Conservation (phyloP, 139 green algal species). For the Chlamydomonas incerta region DNA sequence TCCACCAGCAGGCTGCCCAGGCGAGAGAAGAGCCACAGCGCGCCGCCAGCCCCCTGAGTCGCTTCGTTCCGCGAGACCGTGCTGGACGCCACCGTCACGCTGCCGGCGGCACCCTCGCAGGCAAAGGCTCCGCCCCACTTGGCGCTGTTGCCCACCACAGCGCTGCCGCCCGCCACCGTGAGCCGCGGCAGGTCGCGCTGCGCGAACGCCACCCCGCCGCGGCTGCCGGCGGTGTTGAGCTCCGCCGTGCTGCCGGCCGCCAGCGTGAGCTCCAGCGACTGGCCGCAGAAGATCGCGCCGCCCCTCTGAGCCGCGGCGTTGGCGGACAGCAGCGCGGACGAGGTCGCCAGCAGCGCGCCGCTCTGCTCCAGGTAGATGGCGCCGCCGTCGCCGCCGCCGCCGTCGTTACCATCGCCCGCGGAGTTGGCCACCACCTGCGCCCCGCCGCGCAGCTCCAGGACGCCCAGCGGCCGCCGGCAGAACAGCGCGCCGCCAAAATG, state of each 20-base stretch:
- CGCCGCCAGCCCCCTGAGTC: background rate
- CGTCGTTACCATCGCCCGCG: no score
- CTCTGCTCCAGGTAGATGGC: no score
- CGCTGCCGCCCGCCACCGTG: background rate
- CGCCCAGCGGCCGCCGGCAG: no score
- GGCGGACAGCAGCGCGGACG: no score
- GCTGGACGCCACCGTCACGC: background rate
- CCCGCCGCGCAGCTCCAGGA: no score
- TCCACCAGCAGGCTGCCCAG: background rate
- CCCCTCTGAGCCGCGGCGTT: no score
- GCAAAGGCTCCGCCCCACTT: background rate
- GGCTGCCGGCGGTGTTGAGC: background rate
- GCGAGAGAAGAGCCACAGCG: background rate
- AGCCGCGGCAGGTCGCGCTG: background rate
- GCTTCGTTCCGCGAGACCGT: background rate
- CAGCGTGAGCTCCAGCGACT: no score
- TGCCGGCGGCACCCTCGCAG: background rate
- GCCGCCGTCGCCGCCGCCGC: no score
- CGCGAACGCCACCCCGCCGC: background rate
- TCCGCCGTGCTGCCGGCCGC: background rate
- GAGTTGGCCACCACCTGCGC: no score
- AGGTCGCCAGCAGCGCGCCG: no score
- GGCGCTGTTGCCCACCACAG: background rate
- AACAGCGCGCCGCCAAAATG: no score
- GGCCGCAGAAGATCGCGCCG: no score